These are phyloP conservation scores for Dryas integrifolia DNA, from an alignment of 331 rosid species.

Conservation along the genomic window DNA sequence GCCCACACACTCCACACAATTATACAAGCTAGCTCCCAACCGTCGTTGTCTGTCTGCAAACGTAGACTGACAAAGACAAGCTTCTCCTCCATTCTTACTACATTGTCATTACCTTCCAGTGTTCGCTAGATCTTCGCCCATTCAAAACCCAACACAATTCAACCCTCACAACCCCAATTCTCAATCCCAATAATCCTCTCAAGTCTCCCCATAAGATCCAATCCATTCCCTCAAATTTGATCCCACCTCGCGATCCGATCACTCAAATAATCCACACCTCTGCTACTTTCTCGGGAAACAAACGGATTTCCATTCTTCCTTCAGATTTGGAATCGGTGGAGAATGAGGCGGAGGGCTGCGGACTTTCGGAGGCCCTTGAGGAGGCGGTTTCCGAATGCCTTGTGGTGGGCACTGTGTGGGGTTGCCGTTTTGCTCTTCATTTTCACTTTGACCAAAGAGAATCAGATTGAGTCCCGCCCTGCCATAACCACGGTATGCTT, in stretches of 20 bases:
- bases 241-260: not conserved
- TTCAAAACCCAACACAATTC: slow-evolving; percentile 6
- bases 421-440: slow-evolving; percentile 63
- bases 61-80: not conserved
- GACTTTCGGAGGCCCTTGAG: slow-evolving; percentile 75
- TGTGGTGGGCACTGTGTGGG: slow-evolving; percentile 68
- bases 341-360: slow-evolving; percentile 70
- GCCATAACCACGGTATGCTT: slow-evolving; percentile 50
- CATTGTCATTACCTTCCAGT: not conserved
- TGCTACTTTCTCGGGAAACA: not conserved
- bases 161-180: not conserved
- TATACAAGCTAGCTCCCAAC: not conserved
- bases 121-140: not conserved
- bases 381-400: slow-evolving; percentile 62
- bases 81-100: not conserved
- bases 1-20: not conserved
- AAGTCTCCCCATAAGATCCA: slow-evolving; percentile 1
- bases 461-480: slow-evolving; percentile 68
- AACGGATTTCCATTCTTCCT: not conserved
- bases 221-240: too few relatives aligned
- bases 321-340: slow-evolving; percentile 19
- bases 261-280: not conserved
- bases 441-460: slow-evolving; percentile 59
- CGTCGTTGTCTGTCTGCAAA: not conserved
- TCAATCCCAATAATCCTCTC: not conserved